These are phyloP conservation scores for Plasmodium knowlesi DNA, from an alignment of 169 alveolate genomes.

Conservation along the genomic window DNA sequence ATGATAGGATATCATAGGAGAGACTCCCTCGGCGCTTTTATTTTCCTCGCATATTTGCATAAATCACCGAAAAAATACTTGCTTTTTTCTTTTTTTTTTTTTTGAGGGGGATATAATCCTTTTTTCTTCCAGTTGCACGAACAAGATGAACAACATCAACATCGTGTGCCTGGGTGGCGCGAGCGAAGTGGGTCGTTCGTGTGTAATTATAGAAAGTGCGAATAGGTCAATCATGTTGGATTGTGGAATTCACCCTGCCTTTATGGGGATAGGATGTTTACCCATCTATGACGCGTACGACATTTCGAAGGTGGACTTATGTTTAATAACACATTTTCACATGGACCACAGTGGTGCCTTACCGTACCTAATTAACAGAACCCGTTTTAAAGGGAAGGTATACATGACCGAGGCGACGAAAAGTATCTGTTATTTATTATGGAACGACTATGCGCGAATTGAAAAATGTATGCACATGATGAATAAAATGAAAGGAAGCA, in stretches of 20 bases:
- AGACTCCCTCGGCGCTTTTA: not conserved
- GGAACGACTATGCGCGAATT: slow-evolving; percentile 95
- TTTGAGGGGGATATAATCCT: not conserved
- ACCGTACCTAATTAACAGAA: slow-evolving; percentile 95
- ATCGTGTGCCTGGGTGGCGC: slow-evolving; percentile 92
- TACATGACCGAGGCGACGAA: slow-evolving; percentile 97
- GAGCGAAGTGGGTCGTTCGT: slow-evolving; percentile 97
- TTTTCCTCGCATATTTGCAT: not conserved
- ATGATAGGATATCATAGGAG: not conserved
- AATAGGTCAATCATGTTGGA: slow-evolving; percentile 97
- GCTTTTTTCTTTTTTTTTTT: not conserved
- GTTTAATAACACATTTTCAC: slow-evolving; percentile 98
- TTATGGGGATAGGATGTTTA: slow-evolving; percentile 96
- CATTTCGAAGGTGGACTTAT: slow-evolving; percentile 93
- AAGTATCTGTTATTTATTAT: slow-evolving; percentile 94
- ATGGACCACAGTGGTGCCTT: slow-evolving; percentile 98
- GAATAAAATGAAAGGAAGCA: slow-evolving; percentile 55
- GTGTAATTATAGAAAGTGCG: slow-evolving; percentile 94
- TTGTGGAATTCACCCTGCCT: slow-evolving; percentile 99
- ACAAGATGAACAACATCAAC: slow-evolving; percentile 60
- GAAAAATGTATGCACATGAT: slow-evolving; percentile 72
- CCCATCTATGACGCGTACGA: slow-evolving; percentile 98
- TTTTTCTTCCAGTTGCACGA: not conserved
- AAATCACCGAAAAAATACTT: not conserved
- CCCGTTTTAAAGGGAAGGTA: slow-evolving; percentile 93